phyloP scores from a whole-genome alignment of 257 asterid genomes.

The Avicennia marina region DNA sequence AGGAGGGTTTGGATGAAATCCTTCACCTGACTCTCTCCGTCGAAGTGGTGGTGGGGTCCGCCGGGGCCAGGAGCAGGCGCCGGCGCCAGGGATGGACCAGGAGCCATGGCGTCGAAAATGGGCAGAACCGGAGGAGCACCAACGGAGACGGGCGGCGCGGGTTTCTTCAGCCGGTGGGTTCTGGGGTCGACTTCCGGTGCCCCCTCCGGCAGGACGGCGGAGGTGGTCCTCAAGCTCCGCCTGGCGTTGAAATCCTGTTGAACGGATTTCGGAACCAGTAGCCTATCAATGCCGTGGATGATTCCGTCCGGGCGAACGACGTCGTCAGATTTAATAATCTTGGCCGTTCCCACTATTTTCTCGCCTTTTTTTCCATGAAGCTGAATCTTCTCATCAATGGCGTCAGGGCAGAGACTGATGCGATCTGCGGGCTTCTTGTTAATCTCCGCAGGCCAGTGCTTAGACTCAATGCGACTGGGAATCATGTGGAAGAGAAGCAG shows the following conservation, averaged over 20 bases:
- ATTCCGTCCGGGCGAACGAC: slow-evolving; percentile 83
- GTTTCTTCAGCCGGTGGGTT: slow-evolving; percentile 57
- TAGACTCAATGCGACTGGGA: slow-evolving; percentile 65
- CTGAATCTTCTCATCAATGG: slow-evolving; percentile 31
- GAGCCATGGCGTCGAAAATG: slow-evolving; percentile 71
- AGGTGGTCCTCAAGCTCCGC: slow-evolving; percentile 58
- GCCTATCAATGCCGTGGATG: slow-evolving; percentile 85
- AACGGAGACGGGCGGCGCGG: slow-evolving; percentile 42
- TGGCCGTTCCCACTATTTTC: slow-evolving; percentile 40
- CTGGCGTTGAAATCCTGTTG: slow-evolving; percentile 78
- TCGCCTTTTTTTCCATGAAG: slow-evolving; percentile 38
- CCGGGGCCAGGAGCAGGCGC: slow-evolving; percentile 98
- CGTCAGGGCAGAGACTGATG: slow-evolving; percentile 48
- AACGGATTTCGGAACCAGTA: slow-evolving; percentile 73
- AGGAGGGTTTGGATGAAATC: slow-evolving; percentile 85
- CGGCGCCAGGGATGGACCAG: slow-evolving; percentile 89
- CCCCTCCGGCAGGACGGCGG: slow-evolving; percentile 74
- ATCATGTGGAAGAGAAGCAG: slow-evolving; percentile 73
- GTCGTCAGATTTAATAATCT: slow-evolving; percentile 49
- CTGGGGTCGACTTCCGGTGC: slow-evolving; percentile 95
- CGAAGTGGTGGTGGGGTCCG: slow-evolving; percentile 88
- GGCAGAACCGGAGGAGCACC: slow-evolving; percentile 77
- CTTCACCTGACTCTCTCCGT: slow-evolving; percentile 88
- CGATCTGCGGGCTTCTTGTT: slow-evolving; percentile 18
- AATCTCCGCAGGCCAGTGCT: slow-evolving; percentile 25